Conservation (phyloP, 768 basidiomycete species). For the Tulasnella sp. region DNA sequence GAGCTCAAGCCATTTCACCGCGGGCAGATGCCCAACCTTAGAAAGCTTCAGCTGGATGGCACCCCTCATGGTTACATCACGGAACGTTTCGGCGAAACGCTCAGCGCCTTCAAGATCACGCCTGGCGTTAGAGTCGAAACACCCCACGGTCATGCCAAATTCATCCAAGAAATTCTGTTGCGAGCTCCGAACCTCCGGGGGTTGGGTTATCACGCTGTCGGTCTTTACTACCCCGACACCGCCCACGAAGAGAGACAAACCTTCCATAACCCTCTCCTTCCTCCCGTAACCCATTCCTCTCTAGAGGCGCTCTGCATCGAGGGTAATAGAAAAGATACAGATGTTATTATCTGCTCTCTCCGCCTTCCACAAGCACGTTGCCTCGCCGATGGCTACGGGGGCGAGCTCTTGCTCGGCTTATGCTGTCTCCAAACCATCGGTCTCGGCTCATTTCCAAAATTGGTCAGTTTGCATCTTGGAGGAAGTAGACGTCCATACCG, state of each 20-base stretch:
- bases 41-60: neutral
- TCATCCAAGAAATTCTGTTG: neutral
- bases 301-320: neutral
- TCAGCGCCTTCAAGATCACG: neutral
- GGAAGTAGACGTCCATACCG: neutral
- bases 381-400: neutral
- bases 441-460: neutral
- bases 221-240: slow-evolving; percentile 48
- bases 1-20: neutral
- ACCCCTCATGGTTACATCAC: neutral
- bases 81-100: neutral
- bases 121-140: neutral
- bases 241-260: neutral
- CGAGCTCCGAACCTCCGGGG: neutral
- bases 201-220: neutral
- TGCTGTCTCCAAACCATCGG: neutral
- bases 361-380: neutral
- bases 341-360: neutral
- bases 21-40: neutral
- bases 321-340: neutral
- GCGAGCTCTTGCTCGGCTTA: neutral
- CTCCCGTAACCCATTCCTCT: neutral
- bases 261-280: neutral
- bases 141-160: neutral
- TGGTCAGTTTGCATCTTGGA: neutral